phyloP scores from a whole-genome alignment of 73 alveolate species.

The Diophrys appendiculata region DNA sequence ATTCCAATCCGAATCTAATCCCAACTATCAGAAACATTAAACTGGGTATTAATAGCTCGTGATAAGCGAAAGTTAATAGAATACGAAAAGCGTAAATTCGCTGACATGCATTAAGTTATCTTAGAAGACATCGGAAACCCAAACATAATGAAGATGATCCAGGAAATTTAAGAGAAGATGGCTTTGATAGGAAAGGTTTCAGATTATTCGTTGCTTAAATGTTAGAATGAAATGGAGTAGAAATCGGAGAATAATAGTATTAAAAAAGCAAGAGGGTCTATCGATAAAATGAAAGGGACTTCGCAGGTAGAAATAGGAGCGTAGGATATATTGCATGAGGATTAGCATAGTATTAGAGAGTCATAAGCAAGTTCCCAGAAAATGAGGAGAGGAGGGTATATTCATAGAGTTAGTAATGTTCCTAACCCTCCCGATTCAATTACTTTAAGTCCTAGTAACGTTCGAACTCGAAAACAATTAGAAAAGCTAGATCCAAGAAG shows the following conservation, averaged over 20 bases:
- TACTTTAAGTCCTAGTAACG: neutral
- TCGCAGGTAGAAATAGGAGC: neutral
- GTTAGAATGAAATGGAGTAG: neutral
- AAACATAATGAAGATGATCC: neutral
- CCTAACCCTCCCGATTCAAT: neutral
- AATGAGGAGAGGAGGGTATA: too few relatives aligned
- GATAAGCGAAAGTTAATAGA: neutral
- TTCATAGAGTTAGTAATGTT: too few relatives aligned
- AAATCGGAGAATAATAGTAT: neutral
- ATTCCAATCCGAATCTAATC: conserved; percentile 32
- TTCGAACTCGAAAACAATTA: too few relatives aligned
- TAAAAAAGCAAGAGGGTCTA: neutral
- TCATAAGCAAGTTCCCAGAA: too few relatives aligned
- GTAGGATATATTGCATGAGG: too few relatives aligned
- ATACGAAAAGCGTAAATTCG: conserved; percentile 16
- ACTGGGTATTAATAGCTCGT: neutral
- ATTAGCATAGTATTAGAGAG: too few relatives aligned
- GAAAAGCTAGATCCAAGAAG: neutral
- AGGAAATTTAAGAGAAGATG: neutral
- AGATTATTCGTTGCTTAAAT: neutral
- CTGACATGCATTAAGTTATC: conserved; percentile 13
- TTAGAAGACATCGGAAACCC: conserved; percentile 19
- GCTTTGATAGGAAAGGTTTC: neutral
- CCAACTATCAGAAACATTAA: conserved; percentile 19
- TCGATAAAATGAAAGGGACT: neutral